A percentile compares a stretch with the other conserved stretches of the same genome.
Evolutionary conservation across 306 rosid genomes (phyloP).

Genomic region (Cucurbita pepo): DNA sequence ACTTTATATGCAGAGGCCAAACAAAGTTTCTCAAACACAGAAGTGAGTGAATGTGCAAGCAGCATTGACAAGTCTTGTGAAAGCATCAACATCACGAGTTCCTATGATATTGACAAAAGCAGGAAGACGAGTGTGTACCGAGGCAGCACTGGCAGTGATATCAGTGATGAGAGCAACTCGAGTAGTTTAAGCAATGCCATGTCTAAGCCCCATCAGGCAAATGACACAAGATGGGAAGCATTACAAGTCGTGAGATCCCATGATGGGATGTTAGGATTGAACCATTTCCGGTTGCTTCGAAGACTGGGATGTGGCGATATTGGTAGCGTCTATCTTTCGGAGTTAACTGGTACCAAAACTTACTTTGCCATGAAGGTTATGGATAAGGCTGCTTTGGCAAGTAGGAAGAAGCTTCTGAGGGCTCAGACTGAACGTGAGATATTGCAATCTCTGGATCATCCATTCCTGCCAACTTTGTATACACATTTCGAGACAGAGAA

Average conservation of each 20-base stretch:
- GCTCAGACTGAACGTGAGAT: conserved; percentile 89
- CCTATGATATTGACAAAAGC: conserved; percentile 52
- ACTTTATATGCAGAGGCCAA: conserved; percentile 71
- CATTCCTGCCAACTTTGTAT: conserved; percentile 82
- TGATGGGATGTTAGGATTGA: conserved; percentile 53
- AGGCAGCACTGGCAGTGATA: conserved; percentile 80
- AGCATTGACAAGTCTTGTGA: conserved; percentile 60
- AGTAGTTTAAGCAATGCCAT: conserved; percentile 58
- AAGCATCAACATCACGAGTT: conserved; percentile 40
- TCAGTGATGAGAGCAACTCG: conserved; percentile 79
- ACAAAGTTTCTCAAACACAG: conserved; percentile 67
- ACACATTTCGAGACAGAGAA: conserved; percentile 72
- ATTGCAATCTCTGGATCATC: conserved; percentile 90
- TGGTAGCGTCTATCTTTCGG: conserved; percentile 76
- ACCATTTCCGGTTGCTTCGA: conserved; percentile 61
- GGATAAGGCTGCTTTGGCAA: conserved; percentile 63
- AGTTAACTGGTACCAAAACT: conserved; percentile 62
- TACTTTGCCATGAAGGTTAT: conserved; percentile 94
- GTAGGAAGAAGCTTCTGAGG: conserved; percentile 78
- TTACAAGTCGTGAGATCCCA: conserved; percentile 58
- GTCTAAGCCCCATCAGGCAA: conserved; percentile 78
- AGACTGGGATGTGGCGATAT: conserved; percentile 89
- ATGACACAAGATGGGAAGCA: conserved; percentile 91
- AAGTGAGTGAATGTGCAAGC: conserved; percentile 50
- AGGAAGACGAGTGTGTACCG: conserved; percentile 72